phyloP scores from a whole-genome alignment of 345 rosid species.

The Sonneratia alba region DNA sequence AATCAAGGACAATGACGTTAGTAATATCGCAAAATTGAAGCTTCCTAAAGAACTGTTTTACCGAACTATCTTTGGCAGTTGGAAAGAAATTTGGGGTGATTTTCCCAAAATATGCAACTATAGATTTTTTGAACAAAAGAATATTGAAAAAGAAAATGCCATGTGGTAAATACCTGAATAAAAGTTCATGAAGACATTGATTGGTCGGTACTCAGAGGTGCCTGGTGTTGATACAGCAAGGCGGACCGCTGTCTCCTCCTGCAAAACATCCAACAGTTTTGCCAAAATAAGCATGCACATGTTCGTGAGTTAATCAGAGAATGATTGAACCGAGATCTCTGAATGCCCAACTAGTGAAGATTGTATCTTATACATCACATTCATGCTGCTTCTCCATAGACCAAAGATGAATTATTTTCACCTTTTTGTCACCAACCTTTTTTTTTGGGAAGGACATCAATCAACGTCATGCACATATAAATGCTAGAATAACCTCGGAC shows the following conservation, averaged over 20 bases:
- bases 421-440: neutral
- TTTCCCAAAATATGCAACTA: neutral
- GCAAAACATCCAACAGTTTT: slow-evolving; percentile 10
- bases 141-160: neutral
- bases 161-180: slow-evolving; percentile 44
- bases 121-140: neutral
- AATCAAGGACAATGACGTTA: neutral
- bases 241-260: slow-evolving; percentile 81
- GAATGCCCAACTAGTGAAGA: neutral
- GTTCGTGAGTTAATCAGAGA: slow-evolving; percentile 1
- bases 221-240: slow-evolving; percentile 50
- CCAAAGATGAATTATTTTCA: neutral
- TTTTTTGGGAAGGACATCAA: neutral
- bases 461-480: neutral
- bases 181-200: slow-evolving; percentile 66
- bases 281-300: neutral
- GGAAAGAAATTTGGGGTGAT: neutral
- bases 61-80: neutral
- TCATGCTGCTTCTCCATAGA: neutral
- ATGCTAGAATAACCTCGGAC: neutral
- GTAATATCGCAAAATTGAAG: neutral
- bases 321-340: neutral
- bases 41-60: neutral
- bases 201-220: slow-evolving; percentile 67
- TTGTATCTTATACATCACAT: neutral